Base-by-base conservation (phyloP, 257 asterid species). In the Solanum sejunctum region DNA sequence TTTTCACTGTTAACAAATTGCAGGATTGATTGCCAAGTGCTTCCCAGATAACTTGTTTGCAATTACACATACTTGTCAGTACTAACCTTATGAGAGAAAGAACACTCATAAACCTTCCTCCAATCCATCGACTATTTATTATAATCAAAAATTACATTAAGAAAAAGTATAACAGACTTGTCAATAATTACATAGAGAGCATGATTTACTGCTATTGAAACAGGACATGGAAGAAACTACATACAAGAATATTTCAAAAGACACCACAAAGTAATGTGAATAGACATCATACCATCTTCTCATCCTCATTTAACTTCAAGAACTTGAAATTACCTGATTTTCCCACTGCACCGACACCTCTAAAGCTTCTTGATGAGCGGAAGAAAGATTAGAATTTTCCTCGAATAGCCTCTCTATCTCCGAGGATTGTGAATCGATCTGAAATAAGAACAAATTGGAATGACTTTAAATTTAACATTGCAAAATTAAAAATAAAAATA, bases 391-490 rank as follows among this genome's bases (percentile, higher is more conserved):
- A 71, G 97, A 91, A 86, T 93, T 96, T 88, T 96, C 99, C 88
- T 95, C 98, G 8, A 95, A 95, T 63, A 96, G 91, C 85, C 88
- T 92, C 94, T 96, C 99, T 86, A 96, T 95, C 88, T 96, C 99
- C 21, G 98, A 90, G 84, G 99, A 96, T 83, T 96, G 99, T 81
- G 99, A 96, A 88, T 96, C 99, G 70, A 96, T 92, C 99, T 96
- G 92, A 85, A 85, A 61, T 88, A 51, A 87, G 28, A 84, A 78
- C 56, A 55, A 16, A 52, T 60, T 21, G 58, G 15, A 78, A 64
- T 83, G 67, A 89, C 84, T 82, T 86, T 70, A 85, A 85, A 77
- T 75, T 87, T 87, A 45, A 56, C 54, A 71, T 64, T 26, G 71
- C 41, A 49, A 41, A 70, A 41, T 13, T n/a, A 75, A 66, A 39